These are phyloP conservation scores for Climacium dendroides DNA, from an alignment of 225 moss, liverwort and hornwort species.

Conservation along the genomic window DNA sequence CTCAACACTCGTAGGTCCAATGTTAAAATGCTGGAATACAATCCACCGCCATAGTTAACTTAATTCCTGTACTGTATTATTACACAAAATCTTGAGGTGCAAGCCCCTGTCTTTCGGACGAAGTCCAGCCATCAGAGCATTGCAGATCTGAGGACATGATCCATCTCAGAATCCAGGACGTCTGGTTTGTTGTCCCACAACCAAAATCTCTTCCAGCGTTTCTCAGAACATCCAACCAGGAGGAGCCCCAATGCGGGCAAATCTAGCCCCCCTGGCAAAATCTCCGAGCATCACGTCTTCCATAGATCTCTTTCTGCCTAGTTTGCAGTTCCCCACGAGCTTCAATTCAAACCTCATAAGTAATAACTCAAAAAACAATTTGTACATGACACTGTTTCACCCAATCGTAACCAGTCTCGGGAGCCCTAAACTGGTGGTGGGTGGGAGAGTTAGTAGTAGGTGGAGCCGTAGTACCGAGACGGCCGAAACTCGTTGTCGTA, in stretches of 20 bases:
- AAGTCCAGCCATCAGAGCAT: not conserved
- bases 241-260: not conserved
- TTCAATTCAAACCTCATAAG: not conserved
- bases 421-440: not conserved
- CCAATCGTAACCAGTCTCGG: not conserved
- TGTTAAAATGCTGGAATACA: too few relatives aligned
- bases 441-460: not conserved
- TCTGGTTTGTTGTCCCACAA: not conserved
- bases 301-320: not conserved
- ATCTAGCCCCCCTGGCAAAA: not conserved
- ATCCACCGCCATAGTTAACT: not conserved
- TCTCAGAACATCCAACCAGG: not conserved
- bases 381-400: not conserved
- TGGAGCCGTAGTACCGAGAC: conserved; percentile 8
- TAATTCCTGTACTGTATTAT: not conserved
- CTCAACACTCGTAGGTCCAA: not conserved
- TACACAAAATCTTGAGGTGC: not conserved
- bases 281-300: not conserved
- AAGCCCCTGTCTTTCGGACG: not conserved
- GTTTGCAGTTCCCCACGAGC: not conserved
- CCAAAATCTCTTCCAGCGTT: not conserved
- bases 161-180: not conserved
- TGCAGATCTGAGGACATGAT: not conserved
- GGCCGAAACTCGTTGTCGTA: conserved; percentile 47
- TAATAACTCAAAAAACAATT: not conserved